Base-by-base conservation (phyloP, 2,329 filamentous ascomycete genomes). In the Colletotrichum spaethianum region DNA sequence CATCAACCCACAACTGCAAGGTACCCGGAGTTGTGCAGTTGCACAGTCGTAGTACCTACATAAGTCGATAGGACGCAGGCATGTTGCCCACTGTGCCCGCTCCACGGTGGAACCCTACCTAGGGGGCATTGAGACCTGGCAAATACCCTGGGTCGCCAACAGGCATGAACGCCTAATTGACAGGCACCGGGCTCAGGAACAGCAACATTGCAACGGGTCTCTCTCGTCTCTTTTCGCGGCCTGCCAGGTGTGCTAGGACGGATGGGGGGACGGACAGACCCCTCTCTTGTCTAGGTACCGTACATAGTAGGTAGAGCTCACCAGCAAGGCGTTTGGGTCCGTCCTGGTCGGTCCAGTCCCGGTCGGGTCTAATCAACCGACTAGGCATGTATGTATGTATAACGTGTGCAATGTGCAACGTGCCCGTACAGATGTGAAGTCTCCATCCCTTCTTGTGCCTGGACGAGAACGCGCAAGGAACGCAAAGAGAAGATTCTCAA, bases 11-110 rank as follows among this genome's bases (percentile, higher is more conserved):
- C 23, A 50, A 50, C 63, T 71, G 69, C 57, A 63, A 72, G 70
- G 70, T 72, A 72, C 70, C 65, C 59, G 70, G 33, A 46, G 26
- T 60, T 64, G 65, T 60, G 52, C 44, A 69, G 63, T 61, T 62
- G 38, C 52, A 56, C 50, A 63, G 62, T 46, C 55, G 50, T 31
- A 16, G 36, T 46, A 62, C 9, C 9, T 40, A 40, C 38, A 40
- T 2, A 2, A 12, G 5, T 2, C 38, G 9, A 8, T 14, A 48
- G 50, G 12, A 31, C 33, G 20, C 33, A 56, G 53, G 33, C 53
- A 56, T 56, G 12, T 36, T 53, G 28, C 50, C 50, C 18, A 53
- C 50, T 53, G 50, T n/a, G 16, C 53, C 33, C 18, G 52, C 46
- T 60, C 65, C 59, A 64, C 65, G 59, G 68, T 71, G 68, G 68